Conservation (phyloP, 306 rosid species). For the Phaseolus lunatus region DNA sequence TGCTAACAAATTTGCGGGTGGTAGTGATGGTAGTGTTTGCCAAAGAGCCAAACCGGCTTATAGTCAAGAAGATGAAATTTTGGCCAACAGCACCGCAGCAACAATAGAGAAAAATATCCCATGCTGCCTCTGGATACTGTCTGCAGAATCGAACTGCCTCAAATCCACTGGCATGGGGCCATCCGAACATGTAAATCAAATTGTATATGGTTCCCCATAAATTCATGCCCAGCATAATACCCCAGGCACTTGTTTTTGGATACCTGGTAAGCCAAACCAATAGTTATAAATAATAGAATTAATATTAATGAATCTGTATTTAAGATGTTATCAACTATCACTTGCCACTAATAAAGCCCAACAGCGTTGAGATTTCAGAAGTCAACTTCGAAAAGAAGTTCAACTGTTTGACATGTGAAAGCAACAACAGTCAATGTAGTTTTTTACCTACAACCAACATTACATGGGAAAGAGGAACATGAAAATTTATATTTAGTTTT, state of each 20-base stretch:
- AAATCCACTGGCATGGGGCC: conserved; percentile 78
- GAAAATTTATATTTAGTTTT: conserved; percentile 21
- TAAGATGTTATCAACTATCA: conserved; percentile 2
- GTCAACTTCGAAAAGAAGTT: conserved; percentile 22
- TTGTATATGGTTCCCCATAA: conserved; percentile 98
- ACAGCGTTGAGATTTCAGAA: conserved; percentile 22
- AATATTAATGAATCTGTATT: conserved; percentile 3
- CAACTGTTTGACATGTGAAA: conserved; percentile 17
- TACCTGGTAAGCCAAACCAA: conserved; percentile 62
- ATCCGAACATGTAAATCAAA: conserved; percentile 88
- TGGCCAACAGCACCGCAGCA: conserved; percentile 99
- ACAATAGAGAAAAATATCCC: conserved; percentile 88
- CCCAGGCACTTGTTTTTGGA: conserved; percentile 97
- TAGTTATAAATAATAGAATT: conserved; percentile 17
- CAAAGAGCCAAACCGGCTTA: conserved; percentile 91
- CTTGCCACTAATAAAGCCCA: conserved; percentile 17
- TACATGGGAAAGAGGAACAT: conserved; percentile 22
- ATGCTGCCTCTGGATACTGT: conserved; percentile 89
- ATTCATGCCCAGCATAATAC: conserved; percentile 96
- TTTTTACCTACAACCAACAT: conserved; percentile 39
- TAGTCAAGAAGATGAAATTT: conserved; percentile 94
- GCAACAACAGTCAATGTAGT: conserved; percentile 1
- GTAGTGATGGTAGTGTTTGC: conserved; percentile 97
- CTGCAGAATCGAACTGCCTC: conserved; percentile 86
- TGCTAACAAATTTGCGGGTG: conserved; percentile 97